Base-by-base conservation (phyloP, 108 stramenopile species). In the Fragilaria crotonensis region DNA sequence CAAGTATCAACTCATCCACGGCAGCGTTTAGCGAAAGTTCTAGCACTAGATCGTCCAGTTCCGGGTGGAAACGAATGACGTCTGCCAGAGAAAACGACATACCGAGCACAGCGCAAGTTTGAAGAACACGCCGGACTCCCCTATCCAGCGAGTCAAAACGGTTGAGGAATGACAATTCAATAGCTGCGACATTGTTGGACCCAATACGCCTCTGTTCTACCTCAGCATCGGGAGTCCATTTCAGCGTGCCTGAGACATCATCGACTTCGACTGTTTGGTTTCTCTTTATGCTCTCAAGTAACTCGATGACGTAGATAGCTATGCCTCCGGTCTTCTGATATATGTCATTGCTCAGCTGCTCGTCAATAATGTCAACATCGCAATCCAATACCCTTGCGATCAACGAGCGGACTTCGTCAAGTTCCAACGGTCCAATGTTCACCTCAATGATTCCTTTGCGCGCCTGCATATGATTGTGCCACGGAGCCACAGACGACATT, bases 51-150 rank as follows among this genome's bases (percentile, higher is more conserved):
- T 48, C 59, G 36, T 33, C 66, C 52, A 1, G 25, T 32, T 60
- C 58, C n/a, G 78, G 75, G 52, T 74, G 78, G 17, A 69, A 73
- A 36, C 71, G 63, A 36, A 73, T 52, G 22, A 79, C 73, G 56
- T 80, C 79, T 18, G 74, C 25, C 1, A 80, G 57, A 28, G 77
- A 57, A 62, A 84, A 84, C n/a, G 73, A 61, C 45, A 63, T 60
- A 27, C 82, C 82, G 9, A 84, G 64, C 19, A 77, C 72, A 7
- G 79, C 79, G n/a, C 76, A 65, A 56, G 73, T 64, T 50, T 80
- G 78, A 20, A 84, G 59, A 14, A 72, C 61, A 18, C 54, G 69
- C 33, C 82, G 51, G 4, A 78, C 79, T 25, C 63, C 54, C 28
- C 69, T 55, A 44, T 80, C 79, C 21, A 84, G 73, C 17, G 66